phyloP scores from a whole-genome alignment of 306 rosid species.

The Casuarina cunninghamiana region DNA sequence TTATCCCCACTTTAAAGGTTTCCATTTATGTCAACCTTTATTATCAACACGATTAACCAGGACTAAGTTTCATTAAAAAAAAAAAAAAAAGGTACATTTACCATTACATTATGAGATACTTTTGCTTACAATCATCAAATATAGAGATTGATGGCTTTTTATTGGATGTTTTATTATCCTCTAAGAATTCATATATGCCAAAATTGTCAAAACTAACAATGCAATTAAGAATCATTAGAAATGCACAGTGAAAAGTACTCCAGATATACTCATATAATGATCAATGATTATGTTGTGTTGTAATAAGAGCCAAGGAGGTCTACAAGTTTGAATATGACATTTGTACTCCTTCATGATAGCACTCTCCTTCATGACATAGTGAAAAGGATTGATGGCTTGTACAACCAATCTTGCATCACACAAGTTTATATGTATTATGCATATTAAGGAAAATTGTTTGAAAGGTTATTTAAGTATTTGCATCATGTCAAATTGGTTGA shows the following conservation, averaged over 20 bases:
- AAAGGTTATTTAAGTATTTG: neutral
- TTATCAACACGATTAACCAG: no score
- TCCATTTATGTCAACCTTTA: no score
- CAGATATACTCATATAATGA: neutral
- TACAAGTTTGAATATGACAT: neutral
- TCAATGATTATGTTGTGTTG: neutral
- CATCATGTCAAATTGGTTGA: neutral
- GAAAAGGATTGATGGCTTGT: no score
- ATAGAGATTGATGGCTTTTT: neutral
- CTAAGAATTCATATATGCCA: neutral
- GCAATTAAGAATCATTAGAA: constrained; percentile 74
- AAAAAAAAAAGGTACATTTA: neutral
- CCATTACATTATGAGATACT: neutral
- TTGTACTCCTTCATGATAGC: neutral
- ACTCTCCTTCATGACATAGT: no score
- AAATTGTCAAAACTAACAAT: constrained; percentile 54
- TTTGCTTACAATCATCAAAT: neutral
- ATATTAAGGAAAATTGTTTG: neutral
- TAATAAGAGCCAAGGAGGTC: neutral
- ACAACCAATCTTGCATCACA: neutral
- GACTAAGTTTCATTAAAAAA: no score
- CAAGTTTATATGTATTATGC: neutral
- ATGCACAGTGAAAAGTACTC: constrained; percentile 43
- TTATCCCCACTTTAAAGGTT: no score
- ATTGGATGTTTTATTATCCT: constrained; percentile 6